These are phyloP conservation scores for Didymella lethalis DNA, from an alignment of 2,329 filamentous ascomycete species.

Conservation along the genomic window DNA sequence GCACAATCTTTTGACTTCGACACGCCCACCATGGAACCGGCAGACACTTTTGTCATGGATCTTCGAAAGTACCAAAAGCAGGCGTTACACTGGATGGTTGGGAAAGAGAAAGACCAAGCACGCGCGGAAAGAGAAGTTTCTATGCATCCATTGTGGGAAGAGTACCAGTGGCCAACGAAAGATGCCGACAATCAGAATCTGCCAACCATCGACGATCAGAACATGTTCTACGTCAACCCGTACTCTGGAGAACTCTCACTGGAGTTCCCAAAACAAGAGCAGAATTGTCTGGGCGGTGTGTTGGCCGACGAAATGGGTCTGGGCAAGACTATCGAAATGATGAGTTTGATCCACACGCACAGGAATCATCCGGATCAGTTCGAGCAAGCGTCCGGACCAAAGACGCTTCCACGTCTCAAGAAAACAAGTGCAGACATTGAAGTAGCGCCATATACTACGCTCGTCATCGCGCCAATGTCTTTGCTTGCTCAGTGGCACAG, in stretches of 20 bases:
- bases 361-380: constrained; percentile 62
- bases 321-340: constrained; percentile 98
- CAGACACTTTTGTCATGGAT: constrained; percentile 80
- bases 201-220: constrained; percentile 68
- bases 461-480: constrained; percentile 97
- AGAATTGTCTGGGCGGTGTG: constrained; percentile 92
- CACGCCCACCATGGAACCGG: constrained; percentile 85
- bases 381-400: constrained; percentile 57
- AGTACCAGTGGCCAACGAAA: constrained; percentile 87
- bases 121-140: constrained; percentile 73
- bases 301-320: constrained; percentile 97
- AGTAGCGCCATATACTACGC: constrained; percentile 82
- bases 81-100: constrained; percentile 94
- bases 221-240: constrained; percentile 91
- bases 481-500: constrained; percentile 96
- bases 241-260: constrained; percentile 94
- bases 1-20: constrained; percentile 96
- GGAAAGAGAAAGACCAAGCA: constrained; percentile 84
- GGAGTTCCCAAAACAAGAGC: constrained; percentile 91
- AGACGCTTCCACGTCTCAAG: constrained; percentile 68
- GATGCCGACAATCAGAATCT: constrained; percentile 85
- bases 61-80: constrained; percentile 95
- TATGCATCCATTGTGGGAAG: constrained; percentile 98
- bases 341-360: constrained; percentile 89
- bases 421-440: constrained; percentile 66